phyloP scores from a whole-genome alignment of 345 rosid species.

The Noccaea bulbosa region DNA sequence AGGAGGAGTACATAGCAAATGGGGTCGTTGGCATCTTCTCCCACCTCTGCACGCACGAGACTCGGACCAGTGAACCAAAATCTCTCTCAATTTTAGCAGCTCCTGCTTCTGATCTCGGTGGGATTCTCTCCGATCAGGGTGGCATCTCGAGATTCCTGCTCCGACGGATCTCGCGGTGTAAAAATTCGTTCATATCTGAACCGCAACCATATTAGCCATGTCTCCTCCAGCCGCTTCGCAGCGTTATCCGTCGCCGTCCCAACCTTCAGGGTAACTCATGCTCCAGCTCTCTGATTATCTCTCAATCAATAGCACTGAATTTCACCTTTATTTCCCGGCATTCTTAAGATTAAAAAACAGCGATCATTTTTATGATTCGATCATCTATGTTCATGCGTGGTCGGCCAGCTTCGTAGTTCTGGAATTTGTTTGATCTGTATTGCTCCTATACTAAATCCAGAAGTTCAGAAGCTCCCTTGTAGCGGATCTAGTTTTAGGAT shows the following conservation, averaged over 20 bases:
- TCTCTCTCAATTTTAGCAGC: slow-evolving; percentile 30
- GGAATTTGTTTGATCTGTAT: slow-evolving; percentile 1
- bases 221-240: slow-evolving; percentile 85
- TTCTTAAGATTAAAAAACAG: not conserved
- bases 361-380: slow-evolving; percentile 15
- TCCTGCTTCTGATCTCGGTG: slow-evolving; percentile 32
- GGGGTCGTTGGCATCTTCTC: slow-evolving; percentile 32
- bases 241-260: slow-evolving; percentile 88
- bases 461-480: slow-evolving; percentile 2
- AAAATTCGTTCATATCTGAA: slow-evolving; percentile 1
- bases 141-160: slow-evolving; percentile 25
- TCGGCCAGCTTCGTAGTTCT: slow-evolving; percentile 18
- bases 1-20: slow-evolving; percentile 26
- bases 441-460: slow-evolving; percentile 19
- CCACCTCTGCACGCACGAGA: slow-evolving; percentile 43
- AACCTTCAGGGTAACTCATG: slow-evolving; percentile 85
- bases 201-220: slow-evolving; percentile 50
- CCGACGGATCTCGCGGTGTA: slow-evolving; percentile 40
- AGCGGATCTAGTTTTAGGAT: slow-evolving; percentile 27
- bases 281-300: not conserved
- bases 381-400: slow-evolving; percentile 24
- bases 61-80: slow-evolving; percentile 41
- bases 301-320: not conserved
- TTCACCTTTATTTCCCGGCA: not conserved
- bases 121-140: slow-evolving; percentile 29